Percentiles rank a stretch among this genome's conserved stretches.
Conservation (phyloP, 2,329 filamentous ascomycete species). For the Chaetothyriales sp. region DNA sequence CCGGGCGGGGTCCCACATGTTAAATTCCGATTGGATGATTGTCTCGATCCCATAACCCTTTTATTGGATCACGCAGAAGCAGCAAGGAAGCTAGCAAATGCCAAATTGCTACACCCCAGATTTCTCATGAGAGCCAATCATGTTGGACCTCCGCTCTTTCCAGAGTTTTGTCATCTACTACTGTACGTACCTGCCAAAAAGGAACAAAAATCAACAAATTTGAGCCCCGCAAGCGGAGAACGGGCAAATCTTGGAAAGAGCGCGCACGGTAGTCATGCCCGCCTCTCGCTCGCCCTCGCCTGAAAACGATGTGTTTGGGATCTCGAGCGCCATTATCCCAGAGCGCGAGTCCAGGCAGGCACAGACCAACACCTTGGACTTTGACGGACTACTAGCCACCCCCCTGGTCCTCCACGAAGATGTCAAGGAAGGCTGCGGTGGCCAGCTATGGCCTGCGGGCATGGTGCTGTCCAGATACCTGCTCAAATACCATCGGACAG, state of each 20-base stretch:
- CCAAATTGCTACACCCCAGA: neutral
- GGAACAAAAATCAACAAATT: neutral
- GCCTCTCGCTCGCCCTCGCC: constrained; percentile 16
- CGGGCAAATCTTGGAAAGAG: neutral
- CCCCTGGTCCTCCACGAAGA: constrained; percentile 66
- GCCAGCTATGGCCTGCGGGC: constrained; percentile 86
- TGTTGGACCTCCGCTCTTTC: neutral
- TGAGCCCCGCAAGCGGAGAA: neutral
- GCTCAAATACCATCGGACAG: constrained; percentile 31
- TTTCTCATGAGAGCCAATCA: neutral
- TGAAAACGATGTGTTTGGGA: constrained; percentile 22
- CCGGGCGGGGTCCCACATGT: no score
- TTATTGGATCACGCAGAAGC: no score
- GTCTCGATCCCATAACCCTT: no score
- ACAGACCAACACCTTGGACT: constrained; percentile 40
- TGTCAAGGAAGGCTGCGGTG: constrained; percentile 73
- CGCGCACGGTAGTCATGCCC: neutral
- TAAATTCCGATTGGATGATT: no score
- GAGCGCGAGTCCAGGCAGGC: constrained; percentile 38
- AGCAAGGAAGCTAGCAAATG: neutral
- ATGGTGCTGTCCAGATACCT: constrained; percentile 78
- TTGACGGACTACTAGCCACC: constrained; percentile 59
- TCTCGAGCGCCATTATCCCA: constrained; percentile 43
- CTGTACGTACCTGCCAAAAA: neutral
- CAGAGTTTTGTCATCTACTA: neutral